Conservation (phyloP, 441 rosid species). For the Arabidopsis hybrid region DNA sequence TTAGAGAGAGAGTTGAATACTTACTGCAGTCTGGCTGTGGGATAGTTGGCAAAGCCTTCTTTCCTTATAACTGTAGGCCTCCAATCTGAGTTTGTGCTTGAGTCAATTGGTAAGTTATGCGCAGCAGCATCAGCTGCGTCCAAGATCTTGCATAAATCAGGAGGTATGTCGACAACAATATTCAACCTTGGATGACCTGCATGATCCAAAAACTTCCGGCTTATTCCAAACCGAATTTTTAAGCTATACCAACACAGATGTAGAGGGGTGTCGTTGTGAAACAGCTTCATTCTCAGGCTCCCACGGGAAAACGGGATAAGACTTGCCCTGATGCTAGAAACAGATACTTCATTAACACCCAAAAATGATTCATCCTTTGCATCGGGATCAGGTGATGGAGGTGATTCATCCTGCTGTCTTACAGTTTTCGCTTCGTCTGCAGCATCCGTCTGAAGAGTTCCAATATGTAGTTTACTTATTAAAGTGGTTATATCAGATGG, state of each 20-base stretch:
- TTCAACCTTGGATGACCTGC: conserved; percentile 72
- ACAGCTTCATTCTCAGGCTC: conserved; percentile 52
- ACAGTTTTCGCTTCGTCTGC: conserved; percentile 51
- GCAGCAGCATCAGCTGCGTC: conserved; percentile 61
- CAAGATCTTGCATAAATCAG: conserved; percentile 60
- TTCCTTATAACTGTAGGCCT: conserved; percentile 56
- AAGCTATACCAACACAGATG: conserved; percentile 59
- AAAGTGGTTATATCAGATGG: conserved; percentile 47
- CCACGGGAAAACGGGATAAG: conserved; percentile 54
- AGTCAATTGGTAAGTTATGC: conserved; percentile 45
- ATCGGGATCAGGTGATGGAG: conserved; percentile 32
- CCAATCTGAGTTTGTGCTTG: conserved; percentile 70
- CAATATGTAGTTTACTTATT: conserved; percentile 50
- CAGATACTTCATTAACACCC: conserved; percentile 62
- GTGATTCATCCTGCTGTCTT: conserved; percentile 38
- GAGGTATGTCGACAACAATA: conserved; percentile 66
- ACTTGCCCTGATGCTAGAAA: conserved; percentile 56
- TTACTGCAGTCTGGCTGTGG: conserved; percentile 79
- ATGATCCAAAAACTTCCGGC: conserved; percentile 55
- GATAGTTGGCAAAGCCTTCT: conserved; percentile 46
- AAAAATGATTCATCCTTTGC: conserved; percentile 55
- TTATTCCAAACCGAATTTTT: conserved; percentile 70
- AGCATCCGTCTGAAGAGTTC: conserved; percentile 49
- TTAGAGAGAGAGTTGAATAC: conserved; percentile 43
- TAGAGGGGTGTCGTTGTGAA: conserved; percentile 54